Evolutionary conservation across 768 basidiomycete genomes (phyloP).

Genomic region (Udeniomyces megalosporus): DNA sequence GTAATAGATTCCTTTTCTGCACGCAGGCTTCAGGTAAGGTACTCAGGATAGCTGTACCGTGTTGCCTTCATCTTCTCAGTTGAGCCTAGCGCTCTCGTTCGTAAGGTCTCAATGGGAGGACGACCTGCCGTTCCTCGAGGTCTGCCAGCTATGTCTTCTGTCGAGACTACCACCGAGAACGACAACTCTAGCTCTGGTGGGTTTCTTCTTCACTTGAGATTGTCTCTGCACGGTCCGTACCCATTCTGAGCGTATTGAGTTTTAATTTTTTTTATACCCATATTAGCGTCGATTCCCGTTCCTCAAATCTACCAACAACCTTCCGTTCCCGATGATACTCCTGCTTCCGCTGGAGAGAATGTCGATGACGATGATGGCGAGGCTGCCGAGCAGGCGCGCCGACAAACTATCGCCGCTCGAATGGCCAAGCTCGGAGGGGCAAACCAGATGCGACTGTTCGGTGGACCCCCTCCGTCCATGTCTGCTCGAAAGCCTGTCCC

Average conservation of each 20-base stretch:
- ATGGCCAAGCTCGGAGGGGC: constrained; percentile 77
- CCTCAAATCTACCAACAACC: not conserved
- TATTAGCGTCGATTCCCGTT: not conserved
- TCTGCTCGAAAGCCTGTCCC: not conserved
- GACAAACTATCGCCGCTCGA: constrained; percentile 70
- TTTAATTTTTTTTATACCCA: too few relatives aligned
- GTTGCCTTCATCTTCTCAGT: too few relatives aligned
- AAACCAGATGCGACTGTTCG: constrained; percentile 30
- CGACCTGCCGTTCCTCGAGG: too few relatives aligned
- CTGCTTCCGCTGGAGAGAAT: constrained; percentile 9
- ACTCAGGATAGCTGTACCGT: too few relatives aligned
- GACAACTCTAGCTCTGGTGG: too few relatives aligned
- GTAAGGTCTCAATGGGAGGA: too few relatives aligned
- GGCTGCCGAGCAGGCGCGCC: constrained; percentile 36
- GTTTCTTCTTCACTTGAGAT: not conserved
- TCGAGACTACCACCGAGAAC: too few relatives aligned
- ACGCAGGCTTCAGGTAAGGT: too few relatives aligned
- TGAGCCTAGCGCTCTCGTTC: too few relatives aligned
- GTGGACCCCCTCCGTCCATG: constrained; percentile 1
- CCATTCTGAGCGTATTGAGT: too few relatives aligned
- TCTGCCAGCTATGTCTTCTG: too few relatives aligned
- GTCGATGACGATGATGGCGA: constrained; percentile 25
- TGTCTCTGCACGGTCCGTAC: not conserved
- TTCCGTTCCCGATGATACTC: not conserved
- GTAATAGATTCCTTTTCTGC: too few relatives aligned